Evolutionary conservation across 2,329 filamentous ascomycete genomes (phyloP), one percentile per base, ranked within the genome.

Genomic region (Kalaharituber pfeilii): DNA sequence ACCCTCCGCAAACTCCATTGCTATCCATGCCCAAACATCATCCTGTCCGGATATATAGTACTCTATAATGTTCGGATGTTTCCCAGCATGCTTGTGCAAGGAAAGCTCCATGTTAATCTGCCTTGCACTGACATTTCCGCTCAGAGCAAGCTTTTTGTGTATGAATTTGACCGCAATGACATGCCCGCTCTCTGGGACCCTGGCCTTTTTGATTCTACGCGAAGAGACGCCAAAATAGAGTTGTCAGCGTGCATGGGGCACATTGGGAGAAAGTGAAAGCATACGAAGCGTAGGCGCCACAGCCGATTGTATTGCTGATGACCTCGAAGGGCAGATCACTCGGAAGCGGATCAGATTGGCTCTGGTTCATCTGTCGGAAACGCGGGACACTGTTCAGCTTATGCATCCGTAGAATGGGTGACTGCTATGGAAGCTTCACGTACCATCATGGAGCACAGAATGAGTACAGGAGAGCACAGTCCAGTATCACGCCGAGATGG

Each of bases 121-220:
- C 66, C 93, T 89, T 29, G 82, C 76, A 27, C 84, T 86, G 62
- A 98, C 81, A 57, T 86, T 84, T 66, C 91, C 91, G 75, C 89
- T 80, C 63, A 86, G 78, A 55, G 91, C 93, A 69, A 95, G 94
- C 60, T 84, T 83, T 71, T 98, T 98, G 72, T 98, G 89, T 67
- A 98, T 95, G 70, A 98, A 86, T 69, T 98, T 98, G 69, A 98
- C 86, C 13, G 93, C 91, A 67, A 98, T 96, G 56, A 98, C 73
- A 27, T 89, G 53, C 5, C 60, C 61, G 4, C 27, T 53, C 22
- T 25, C 42, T n/a, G 50, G 53, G 22, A 60, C 60, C 50, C 55
- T 57, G 27, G 89, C 91, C 71, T 96, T 96, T 67, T 94, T 94
- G 66, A 95, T 91, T 57, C 87, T 89, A 68, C 55, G 49, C 54